Percentiles rank a stretch among this genome's conserved stretches.
Conservation (phyloP, 2,329 filamentous ascomycete genomes). For the Colletotrichum sp. region DNA sequence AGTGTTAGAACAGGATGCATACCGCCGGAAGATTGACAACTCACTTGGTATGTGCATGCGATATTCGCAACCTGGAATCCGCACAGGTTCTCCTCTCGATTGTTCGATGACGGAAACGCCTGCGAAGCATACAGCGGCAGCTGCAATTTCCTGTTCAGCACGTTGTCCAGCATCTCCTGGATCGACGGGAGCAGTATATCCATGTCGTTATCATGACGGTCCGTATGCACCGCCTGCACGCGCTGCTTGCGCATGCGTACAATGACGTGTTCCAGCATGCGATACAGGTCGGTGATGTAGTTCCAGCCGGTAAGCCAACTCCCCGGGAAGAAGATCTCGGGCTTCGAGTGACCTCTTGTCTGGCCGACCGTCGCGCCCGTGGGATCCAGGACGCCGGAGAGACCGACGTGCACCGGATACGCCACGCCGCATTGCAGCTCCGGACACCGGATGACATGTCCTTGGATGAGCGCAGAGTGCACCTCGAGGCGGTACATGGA, state of each 20-base stretch:
- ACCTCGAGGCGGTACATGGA: conserved; percentile 63
- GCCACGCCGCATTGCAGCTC: conserved; percentile 22
- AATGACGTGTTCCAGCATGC: conserved; percentile 57
- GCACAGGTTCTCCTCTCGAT: conserved; percentile 31
- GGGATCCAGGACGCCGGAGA: conserved; percentile 9
- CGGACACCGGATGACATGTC: conserved; percentile 20
- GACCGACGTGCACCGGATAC: conserved; percentile 5
- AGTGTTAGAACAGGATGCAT: neutral
- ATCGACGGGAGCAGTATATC: conserved; percentile 13
- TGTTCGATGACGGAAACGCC: neutral
- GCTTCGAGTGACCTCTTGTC: neutral
- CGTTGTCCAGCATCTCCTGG: conserved; percentile 8
- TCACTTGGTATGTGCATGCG: conserved; percentile 34
- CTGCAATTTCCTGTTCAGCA: conserved; percentile 3
- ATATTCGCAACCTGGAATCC: conserved; percentile 42
- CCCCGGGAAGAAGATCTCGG: neutral
- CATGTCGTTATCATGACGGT: neutral
- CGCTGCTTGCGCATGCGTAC: conserved; percentile 23
- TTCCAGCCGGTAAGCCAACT: conserved; percentile 62
- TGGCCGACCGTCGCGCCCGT: neutral
- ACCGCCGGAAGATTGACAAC: neutral
- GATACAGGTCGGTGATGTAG: conserved; percentile 61
- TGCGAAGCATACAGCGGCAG: conserved; percentile 6
- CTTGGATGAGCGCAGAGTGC: conserved; percentile 58
- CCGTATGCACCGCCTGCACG: conserved; percentile 13